Evolutionary conservation across 108 stramenopile species (phyloP).

Genomic region (Stephanodiscus triporus): DNA sequence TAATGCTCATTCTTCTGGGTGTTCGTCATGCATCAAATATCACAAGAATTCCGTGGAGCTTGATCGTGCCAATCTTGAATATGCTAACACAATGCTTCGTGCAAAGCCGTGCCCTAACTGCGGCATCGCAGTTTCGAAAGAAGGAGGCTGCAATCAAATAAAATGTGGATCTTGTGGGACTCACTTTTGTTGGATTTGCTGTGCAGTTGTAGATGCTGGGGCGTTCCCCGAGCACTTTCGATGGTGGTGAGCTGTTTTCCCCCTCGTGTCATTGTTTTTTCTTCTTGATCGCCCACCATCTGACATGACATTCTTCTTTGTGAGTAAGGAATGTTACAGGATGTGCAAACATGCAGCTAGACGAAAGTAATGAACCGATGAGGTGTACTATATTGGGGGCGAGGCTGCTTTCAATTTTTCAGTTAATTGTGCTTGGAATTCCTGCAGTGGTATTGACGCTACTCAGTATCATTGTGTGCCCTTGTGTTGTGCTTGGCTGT

Average conservation of each 20-base stretch:
- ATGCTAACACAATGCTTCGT: slow-evolving; percentile 38
- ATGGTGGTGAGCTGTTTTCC: slow-evolving; percentile 29
- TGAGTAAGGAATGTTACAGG: slow-evolving; percentile 42
- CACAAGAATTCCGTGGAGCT: slow-evolving; percentile 39
- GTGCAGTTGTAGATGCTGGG: slow-evolving; percentile 54
- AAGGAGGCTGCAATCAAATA: slow-evolving; percentile 70
- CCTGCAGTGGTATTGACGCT: slow-evolving; percentile 53
- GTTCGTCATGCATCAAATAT: slow-evolving; percentile 43
- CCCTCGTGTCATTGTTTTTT: no score
- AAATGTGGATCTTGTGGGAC: slow-evolving; percentile 46
- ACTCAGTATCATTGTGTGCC: slow-evolving; percentile 47
- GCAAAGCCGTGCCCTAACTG: slow-evolving; percentile 60
- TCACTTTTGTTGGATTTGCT: slow-evolving; percentile 62
- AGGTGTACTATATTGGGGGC: slow-evolving; percentile 26
- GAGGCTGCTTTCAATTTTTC: slow-evolving; percentile 29
- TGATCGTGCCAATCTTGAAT: slow-evolving; percentile 47
- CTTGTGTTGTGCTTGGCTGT: slow-evolving; percentile 31
- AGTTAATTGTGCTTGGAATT: slow-evolving; percentile 57
- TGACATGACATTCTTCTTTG: background rate
- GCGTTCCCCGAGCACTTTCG: slow-evolving; percentile 67
- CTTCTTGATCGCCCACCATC: no score
- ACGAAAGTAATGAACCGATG: slow-evolving; percentile 47
- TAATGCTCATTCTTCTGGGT: slow-evolving; percentile 42
- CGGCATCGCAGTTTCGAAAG: slow-evolving; percentile 59
- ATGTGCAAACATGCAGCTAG: slow-evolving; percentile 71